A percentile compares a stretch with the other conserved stretches of the same genome.
These are phyloP conservation scores for Trematosphaeria pertusa DNA, from an alignment of 2,329 filamentous ascomycete species.

Conservation along the genomic window DNA sequence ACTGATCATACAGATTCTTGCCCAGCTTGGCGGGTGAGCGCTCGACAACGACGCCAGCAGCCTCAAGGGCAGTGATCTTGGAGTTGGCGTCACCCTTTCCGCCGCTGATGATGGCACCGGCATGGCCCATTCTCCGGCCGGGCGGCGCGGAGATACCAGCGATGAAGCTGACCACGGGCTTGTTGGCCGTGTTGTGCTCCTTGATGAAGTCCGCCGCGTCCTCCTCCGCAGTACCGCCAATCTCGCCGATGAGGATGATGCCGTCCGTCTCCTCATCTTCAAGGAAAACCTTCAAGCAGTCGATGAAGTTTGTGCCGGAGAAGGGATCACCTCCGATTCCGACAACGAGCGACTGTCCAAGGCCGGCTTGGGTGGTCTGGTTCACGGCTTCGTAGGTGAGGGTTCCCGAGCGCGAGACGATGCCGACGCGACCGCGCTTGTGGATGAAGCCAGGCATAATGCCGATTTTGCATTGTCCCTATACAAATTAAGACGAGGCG, in stretches of 20 bases:
- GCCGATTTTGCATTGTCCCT: slow-evolving; percentile 99
- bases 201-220: slow-evolving; percentile 96
- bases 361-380: slow-evolving; percentile 96
- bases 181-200: slow-evolving; percentile 88
- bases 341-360: slow-evolving; percentile 97
- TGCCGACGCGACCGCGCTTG: slow-evolving; percentile 98
- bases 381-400: slow-evolving; percentile 99
- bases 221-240: slow-evolving; percentile 96
- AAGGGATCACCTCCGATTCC: slow-evolving; percentile 99
- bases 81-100: slow-evolving; percentile 98
- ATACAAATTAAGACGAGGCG: no score
- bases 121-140: slow-evolving; percentile 97
- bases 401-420: slow-evolving; percentile 97
- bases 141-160: slow-evolving; percentile 97
- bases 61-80: slow-evolving; percentile 95
- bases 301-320: slow-evolving; percentile 99
- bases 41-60: slow-evolving; percentile 94
- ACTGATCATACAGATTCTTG: slow-evolving; percentile 93
- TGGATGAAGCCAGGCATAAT: slow-evolving; percentile 99
- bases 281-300: slow-evolving; percentile 97
- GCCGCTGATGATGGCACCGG: slow-evolving; percentile 95
- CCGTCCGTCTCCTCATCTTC: slow-evolving; percentile 96
- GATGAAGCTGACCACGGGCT: slow-evolving; percentile 98
- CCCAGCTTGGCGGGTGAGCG: slow-evolving; percentile 80
- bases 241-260: slow-evolving; percentile 99